Percentiles rank a stretch among this genome's conserved stretches.
phyloP scores from a whole-genome alignment of 495 filamentous ascomycete species.

The Amniculicola lignicola region DNA sequence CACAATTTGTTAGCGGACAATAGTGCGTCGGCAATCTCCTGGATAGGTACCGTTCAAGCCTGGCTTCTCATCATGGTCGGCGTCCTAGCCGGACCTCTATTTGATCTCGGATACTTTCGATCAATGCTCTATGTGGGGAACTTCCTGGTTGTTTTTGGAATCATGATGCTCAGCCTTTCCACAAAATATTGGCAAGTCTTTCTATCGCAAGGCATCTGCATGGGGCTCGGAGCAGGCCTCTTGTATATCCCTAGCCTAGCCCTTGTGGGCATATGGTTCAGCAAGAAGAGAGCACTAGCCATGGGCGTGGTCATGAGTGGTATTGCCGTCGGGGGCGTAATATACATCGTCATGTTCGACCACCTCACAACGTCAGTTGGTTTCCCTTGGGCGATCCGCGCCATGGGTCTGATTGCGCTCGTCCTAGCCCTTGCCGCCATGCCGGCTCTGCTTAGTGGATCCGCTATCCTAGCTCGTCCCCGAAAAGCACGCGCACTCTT shows the following conservation, averaged over 20 bases:
- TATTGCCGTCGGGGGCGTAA: constrained; percentile 30
- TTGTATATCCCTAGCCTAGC: constrained; percentile 31
- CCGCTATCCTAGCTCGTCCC: constrained; percentile 12
- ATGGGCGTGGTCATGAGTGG: constrained; percentile 32
- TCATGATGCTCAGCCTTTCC: constrained; percentile 33
- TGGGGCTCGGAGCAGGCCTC: constrained; percentile 31
- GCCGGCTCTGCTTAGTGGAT: constrained; percentile 21
- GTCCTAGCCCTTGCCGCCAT: constrained; percentile 19
- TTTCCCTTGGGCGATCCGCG: constrained; percentile 35
- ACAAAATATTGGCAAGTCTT: constrained; percentile 34
- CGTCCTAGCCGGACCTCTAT: constrained; percentile 33
- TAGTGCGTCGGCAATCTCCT: constrained; percentile 35
- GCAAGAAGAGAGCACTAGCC: constrained; percentile 24
- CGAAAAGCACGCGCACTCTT: constrained; percentile 28
- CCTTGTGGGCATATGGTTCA: constrained; percentile 29
- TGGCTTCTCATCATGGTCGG: constrained; percentile 39
- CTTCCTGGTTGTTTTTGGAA: constrained; percentile 31
- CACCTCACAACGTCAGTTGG: constrained; percentile 18
- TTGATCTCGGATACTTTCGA: constrained; percentile 40
- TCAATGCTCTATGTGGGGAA: constrained; percentile 32
- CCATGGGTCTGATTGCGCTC: constrained; percentile 32
- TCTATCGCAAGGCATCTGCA: constrained; percentile 31
- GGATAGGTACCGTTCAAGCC: constrained; percentile 41
- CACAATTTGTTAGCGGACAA: constrained; percentile 22
- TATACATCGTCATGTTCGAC: constrained; percentile 31